A percentile compares a stretch with the other conserved stretches of the same genome.
These are phyloP conservation scores for Lachancea waltii DNA, from an alignment of 805 yeast species.

Conservation along the genomic window DNA sequence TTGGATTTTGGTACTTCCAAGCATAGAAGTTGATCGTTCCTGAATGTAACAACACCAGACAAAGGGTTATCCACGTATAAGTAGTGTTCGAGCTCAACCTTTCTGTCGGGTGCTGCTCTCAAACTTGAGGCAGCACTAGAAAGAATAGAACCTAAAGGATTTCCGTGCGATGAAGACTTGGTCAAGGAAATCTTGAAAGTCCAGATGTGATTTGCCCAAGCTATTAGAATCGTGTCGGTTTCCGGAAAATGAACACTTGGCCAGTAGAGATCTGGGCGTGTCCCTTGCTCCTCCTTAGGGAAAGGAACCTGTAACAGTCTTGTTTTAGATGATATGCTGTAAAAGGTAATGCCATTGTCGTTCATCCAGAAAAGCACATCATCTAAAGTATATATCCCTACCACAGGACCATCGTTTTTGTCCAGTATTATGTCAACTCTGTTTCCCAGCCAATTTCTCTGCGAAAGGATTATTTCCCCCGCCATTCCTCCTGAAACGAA, in stretches of 20 bases:
- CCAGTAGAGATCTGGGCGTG: slow-evolving; percentile 72
- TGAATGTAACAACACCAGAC: slow-evolving; percentile 73
- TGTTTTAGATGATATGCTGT: slow-evolving; percentile 47
- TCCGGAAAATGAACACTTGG: slow-evolving; percentile 69
- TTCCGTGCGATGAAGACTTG: slow-evolving; percentile 16
- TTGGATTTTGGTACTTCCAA: slow-evolving; percentile 19
- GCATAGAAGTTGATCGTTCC: slow-evolving; percentile 58
- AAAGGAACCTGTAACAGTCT: slow-evolving; percentile 47
- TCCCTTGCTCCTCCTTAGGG: slow-evolving; percentile 42
- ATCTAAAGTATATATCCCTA: slow-evolving; percentile 55
- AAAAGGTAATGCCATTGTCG: slow-evolving; percentile 69
- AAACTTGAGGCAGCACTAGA: slow-evolving; percentile 43
- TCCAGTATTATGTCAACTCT: slow-evolving; percentile 62
- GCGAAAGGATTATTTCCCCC: slow-evolving; percentile 70
- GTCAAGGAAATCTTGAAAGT: slow-evolving; percentile 42
- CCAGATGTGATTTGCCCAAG: slow-evolving; percentile 84
- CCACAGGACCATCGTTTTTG: slow-evolving; percentile 60
- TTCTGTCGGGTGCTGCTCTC: slow-evolving; percentile 38
- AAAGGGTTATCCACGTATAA: slow-evolving; percentile 44
- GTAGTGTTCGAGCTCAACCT: slow-evolving; percentile 34
- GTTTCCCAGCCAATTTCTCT: slow-evolving; percentile 81
- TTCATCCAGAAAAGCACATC: slow-evolving; percentile 77
- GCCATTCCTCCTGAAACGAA: slow-evolving; percentile 88
- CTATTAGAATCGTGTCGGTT: slow-evolving; percentile 59
- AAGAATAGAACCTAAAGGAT: slow-evolving; percentile 27